Conservation (phyloP, 2,329 filamentous ascomycete genomes). For the Sclerotinia sclerotiorum region DNA sequence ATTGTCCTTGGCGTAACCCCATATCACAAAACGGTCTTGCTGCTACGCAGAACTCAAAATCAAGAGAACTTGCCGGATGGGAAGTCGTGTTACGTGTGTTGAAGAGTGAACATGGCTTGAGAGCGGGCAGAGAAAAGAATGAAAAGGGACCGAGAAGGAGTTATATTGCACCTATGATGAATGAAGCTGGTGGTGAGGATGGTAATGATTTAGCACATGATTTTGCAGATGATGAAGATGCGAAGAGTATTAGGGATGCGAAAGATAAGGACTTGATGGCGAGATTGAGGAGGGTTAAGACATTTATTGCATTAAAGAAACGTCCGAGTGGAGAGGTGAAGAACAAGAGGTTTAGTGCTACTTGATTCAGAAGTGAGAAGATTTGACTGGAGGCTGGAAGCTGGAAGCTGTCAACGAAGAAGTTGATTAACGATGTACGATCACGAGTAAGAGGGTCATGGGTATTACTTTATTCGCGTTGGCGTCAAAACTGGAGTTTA, state of each 20-base stretch:
- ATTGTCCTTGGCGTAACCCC: constrained; percentile 76
- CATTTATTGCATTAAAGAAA: constrained; percentile 66
- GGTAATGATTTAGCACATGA: constrained; percentile 22
- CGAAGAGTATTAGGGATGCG: constrained; percentile 49
- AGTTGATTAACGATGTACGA: constrained; percentile 9
- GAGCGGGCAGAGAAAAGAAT: constrained; percentile 29
- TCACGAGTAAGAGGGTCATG: neutral
- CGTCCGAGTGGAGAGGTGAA: constrained; percentile 14
- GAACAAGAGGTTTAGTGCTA: constrained; percentile 17
- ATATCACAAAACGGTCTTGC: constrained; percentile 54
- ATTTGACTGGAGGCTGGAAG: neutral
- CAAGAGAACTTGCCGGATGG: constrained; percentile 51
- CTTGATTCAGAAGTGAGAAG: neutral
- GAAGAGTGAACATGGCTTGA: constrained; percentile 52
- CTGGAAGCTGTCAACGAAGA: neutral
- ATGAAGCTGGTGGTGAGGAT: constrained; percentile 17
- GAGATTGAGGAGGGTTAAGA: constrained; percentile 69
- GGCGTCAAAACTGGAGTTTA: neutral
- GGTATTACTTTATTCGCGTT: constrained; percentile 6
- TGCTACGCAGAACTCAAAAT: constrained; percentile 38
- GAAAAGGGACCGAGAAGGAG: constrained; percentile 22
- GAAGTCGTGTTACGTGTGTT: constrained; percentile 54
- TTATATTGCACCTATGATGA: neutral
- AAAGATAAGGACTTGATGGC: constrained; percentile 75
- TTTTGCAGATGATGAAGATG: constrained; percentile 39